Conservation (phyloP, 306 rosid genomes). For the Prinsepia uniflora region DNA sequence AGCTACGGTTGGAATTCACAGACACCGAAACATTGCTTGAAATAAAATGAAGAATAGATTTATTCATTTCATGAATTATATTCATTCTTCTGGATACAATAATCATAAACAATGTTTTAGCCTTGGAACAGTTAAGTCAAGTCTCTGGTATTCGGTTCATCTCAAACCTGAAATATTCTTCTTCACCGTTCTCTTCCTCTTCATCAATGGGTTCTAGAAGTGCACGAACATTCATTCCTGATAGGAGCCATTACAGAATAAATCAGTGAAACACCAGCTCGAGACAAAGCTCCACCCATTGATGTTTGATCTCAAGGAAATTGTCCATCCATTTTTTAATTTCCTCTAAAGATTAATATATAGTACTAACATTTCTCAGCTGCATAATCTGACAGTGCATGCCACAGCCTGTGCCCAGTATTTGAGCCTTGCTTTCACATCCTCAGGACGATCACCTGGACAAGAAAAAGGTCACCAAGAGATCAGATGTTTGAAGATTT, state of each 20-base stretch:
- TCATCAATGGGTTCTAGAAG: conserved; percentile 25
- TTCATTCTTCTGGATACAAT: conserved; percentile 27
- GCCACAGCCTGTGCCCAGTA: conserved; percentile 96
- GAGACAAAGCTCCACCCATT: background rate
- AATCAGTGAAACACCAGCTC: conserved; percentile 17
- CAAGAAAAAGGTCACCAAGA: conserved; percentile 1
- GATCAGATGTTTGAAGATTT: background rate
- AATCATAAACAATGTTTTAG: conserved; percentile 15
- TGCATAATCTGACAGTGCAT: conserved; percentile 79
- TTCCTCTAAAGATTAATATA: background rate
- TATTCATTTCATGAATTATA: conserved; percentile 29
- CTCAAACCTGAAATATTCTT: conserved; percentile 50
- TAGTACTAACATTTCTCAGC: conserved; percentile 17
- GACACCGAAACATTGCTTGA: conserved; percentile 18
- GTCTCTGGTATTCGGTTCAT: conserved; percentile 25
- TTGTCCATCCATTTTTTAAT: background rate
- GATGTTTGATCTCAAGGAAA: background rate
- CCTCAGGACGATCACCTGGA: conserved; percentile 86
- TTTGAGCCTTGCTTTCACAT: conserved; percentile 89
- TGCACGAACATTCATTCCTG: conserved; percentile 22
- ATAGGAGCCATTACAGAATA: conserved; percentile 6
- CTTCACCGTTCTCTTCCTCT: conserved; percentile 20
- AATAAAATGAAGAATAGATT: background rate
- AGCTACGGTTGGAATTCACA: conserved; percentile 34
- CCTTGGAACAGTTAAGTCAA: conserved; percentile 25